Base-by-base conservation (phyloP, 2,329 filamentous ascomycete genomes). In the Colletotrichum sp. region DNA sequence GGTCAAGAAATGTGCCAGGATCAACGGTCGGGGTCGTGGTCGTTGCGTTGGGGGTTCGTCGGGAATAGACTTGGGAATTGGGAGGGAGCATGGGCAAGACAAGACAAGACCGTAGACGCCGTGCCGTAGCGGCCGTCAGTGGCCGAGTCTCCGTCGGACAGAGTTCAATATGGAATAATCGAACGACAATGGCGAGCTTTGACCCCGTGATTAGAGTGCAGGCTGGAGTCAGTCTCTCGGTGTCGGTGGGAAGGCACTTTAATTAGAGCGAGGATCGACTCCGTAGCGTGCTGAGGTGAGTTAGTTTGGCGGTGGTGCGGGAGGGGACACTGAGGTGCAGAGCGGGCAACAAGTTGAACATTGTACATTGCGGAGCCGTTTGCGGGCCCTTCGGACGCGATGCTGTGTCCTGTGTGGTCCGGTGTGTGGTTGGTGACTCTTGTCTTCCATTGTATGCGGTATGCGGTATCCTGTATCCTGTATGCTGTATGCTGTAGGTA, bases 191-290 rank as follows among this genome's bases (percentile, higher is more conserved):
- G 44, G 44, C 52, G 32, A 59, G 66, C 49, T 71, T 66, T 44
- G 49, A 60, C 44, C 57, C 36, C 44, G 21, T 57, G 34, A n/a
- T 26, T 57, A 44, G 59, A 59, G 66, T 30, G n/a, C 64, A 34
- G 71, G 59, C 64, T 28, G 71, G 59, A 49, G 67, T 39, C 39
- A 26, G 36, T 63, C 28, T 52, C 13, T 34, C 28, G 63, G 32
- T 74, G 60, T 59, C 32, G 52, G 67, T 64, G 44, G 67, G 60
- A 64, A 34, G 67, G 28, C 59, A 34, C 67, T 71, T 60, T 30
- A 57, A 65, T 74, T 60, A 65, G 59, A 39, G 44, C 71, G 59
- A 74, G 32, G 66, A 69, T 71, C 39, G 64, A 65, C 39, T 34
- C 44, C 10, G 26, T 64, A 34, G 44, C 44, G 44, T 52, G 44